Conservation (phyloP, 495 filamentous ascomycete species). For the Apiosordaria backusii region DNA sequence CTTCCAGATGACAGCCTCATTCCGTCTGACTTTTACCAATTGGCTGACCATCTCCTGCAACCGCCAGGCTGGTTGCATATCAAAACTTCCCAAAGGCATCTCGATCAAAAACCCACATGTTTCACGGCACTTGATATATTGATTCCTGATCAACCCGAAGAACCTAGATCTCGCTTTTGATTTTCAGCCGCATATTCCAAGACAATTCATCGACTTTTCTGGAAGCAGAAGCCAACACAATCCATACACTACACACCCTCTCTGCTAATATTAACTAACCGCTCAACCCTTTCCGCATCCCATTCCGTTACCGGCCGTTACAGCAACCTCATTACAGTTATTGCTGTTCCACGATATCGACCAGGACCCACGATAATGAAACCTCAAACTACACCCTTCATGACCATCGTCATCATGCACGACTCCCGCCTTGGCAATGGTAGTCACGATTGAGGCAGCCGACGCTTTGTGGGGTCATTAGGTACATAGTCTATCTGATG, state of each 20-base stretch:
- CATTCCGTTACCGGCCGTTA: neutral
- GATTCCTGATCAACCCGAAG: neutral
- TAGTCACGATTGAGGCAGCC: slow-evolving; percentile 5
- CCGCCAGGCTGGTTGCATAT: neutral
- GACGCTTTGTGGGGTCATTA: neutral
- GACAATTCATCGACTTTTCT: neutral
- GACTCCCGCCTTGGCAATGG: slow-evolving; percentile 6
- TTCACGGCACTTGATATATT: neutral
- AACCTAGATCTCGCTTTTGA: neutral
- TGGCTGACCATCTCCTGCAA: neutral
- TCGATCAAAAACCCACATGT: neutral
- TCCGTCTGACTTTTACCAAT: neutral
- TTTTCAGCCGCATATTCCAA: neutral
- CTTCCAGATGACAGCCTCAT: too few relatives aligned
- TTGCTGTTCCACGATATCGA: neutral
- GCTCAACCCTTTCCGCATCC: neutral
- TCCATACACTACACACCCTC: neutral
- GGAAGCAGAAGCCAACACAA: neutral
- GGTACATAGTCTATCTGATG: neutral
- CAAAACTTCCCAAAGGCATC: neutral
- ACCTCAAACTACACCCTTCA: neutral
- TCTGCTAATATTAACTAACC: neutral
- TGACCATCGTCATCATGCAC: neutral
- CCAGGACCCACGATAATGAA: neutral
- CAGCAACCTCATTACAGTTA: neutral